phyloP scores from a whole-genome alignment of 495 filamentous ascomycete genomes.

The Melanomma pulvis-pyrius region DNA sequence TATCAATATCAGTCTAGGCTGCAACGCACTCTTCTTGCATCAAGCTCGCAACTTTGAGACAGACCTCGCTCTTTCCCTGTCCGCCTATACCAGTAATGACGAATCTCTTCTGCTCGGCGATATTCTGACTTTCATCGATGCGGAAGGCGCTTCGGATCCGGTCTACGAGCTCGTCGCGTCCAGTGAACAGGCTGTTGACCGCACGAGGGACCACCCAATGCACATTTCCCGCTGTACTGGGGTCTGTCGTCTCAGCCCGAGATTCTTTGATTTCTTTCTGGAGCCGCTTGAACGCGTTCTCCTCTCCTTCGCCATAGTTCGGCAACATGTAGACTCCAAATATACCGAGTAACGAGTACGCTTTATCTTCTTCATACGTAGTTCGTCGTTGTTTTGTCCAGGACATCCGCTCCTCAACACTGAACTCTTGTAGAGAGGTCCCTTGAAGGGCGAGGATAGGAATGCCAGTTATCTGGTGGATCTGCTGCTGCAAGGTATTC shows the following conservation, averaged over 20 bases:
- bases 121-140: background rate
- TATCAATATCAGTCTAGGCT: background rate
- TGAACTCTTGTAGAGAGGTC: slow-evolving; percentile 9
- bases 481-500: background rate
- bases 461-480: slow-evolving; percentile 20
- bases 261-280: slow-evolving; percentile 2
- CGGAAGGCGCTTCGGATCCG: slow-evolving; percentile 4
- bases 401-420: slow-evolving; percentile 13
- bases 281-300: slow-evolving; percentile 8
- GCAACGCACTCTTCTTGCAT: slow-evolving; percentile 28
- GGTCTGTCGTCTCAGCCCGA: background rate
- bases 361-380: slow-evolving; percentile 16
- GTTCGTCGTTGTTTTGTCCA: slow-evolving; percentile 25
- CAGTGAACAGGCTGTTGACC: slow-evolving; percentile 18
- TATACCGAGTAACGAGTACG: slow-evolving; percentile 14
- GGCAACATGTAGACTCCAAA: slow-evolving; percentile 10
- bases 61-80: slow-evolving; percentile 31
- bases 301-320: slow-evolving; percentile 12
- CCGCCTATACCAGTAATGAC: slow-evolving; percentile 29
- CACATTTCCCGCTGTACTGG: slow-evolving; percentile 1
- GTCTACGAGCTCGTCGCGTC: slow-evolving; percentile 6
- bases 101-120: slow-evolving; percentile 14
- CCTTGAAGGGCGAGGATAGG: slow-evolving; percentile 21
- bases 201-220: slow-evolving; percentile 23
- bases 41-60: slow-evolving; percentile 21